These are phyloP conservation scores for Cercospora zeina DNA, from an alignment of 2,329 filamentous ascomycete genomes.

Conservation along the genomic window DNA sequence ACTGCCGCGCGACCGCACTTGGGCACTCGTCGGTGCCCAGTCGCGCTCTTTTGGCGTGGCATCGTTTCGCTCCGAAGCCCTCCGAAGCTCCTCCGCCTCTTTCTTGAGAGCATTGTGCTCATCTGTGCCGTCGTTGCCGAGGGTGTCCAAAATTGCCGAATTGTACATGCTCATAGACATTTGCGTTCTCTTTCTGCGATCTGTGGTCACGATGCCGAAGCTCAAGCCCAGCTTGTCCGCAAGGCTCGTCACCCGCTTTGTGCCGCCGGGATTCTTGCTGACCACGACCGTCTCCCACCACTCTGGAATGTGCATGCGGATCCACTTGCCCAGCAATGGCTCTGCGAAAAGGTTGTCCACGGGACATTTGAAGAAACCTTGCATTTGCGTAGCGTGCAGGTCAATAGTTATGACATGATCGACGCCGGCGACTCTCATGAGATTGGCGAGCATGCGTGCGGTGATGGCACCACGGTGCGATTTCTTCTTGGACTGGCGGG, in stretches of 20 bases:
- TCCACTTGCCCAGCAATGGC: constrained; percentile 93
- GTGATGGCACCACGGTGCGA: constrained; percentile 94
- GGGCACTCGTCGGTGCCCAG: constrained; percentile 29
- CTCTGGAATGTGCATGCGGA: constrained; percentile 78
- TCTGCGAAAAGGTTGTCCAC: constrained; percentile 97
- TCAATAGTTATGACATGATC: constrained; percentile 98
- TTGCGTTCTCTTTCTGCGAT: constrained; percentile 58
- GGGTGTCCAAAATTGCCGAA: constrained; percentile 68
- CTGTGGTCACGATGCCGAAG: constrained; percentile 93
- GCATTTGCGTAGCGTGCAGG: constrained; percentile 91
- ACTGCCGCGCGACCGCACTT: constrained; percentile 24
- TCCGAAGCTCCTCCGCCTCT: constrained; percentile 28
- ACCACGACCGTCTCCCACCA: constrained; percentile 95
- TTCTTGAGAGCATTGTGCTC: constrained; percentile 33
- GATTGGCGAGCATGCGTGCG: constrained; percentile 93
- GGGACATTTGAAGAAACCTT: constrained; percentile 96
- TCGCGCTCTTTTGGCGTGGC: constrained; percentile 33
- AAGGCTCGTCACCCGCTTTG: constrained; percentile 92
- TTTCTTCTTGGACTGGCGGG: constrained; percentile 98
- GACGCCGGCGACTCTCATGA: constrained; percentile 88
- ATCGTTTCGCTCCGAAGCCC: constrained; percentile 16
- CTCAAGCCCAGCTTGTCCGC: constrained; percentile 95
- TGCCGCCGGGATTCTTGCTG: constrained; percentile 96
- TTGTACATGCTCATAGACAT: constrained; percentile 64
- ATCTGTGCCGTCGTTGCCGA: constrained; percentile 47